Evolutionary conservation across 495 filamentous ascomycete species (phyloP), one percentile per base, ranked within the genome.

Genomic region (Penicillium subrubescens): DNA sequence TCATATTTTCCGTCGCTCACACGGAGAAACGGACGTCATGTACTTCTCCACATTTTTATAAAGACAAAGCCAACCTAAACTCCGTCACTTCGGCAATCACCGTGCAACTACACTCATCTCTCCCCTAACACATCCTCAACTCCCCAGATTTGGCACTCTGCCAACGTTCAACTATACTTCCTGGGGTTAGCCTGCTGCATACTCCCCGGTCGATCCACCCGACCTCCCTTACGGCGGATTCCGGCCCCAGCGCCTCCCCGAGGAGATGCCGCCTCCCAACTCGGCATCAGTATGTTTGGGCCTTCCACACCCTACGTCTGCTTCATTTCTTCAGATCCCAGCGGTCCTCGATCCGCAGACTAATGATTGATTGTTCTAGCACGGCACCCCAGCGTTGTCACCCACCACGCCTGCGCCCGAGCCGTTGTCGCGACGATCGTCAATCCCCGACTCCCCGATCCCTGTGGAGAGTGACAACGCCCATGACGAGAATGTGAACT

Each of bases 401-500:
- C 64, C 73, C 41, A 63, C 70, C 25, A 56, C 70, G 21, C 61
- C 54, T 46, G 72, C 66, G 51, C 68, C 68, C 62, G 77, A 66
- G 63, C 73, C 66, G 62, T 75, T 25, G 46, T 64, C 53, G 34
- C 69, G 46, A 15, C 59, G 60, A 62, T 71, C 81, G 27, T 77
- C 84, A 46, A 77, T 75, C 60, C 76, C 84, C 54, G 78, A 82
- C 19, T 78, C 82, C 41, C 67, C 59, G 7, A 60, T 77, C 51
- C 76, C 79, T 61, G 73, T 77, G 43, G 83, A 82, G 64, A 71
- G 70, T 65, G 82, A 87, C 65, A 84, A 83, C 63, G 82, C 81
- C 37, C 80, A 88, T 58, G 83, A 84, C 70, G 86, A 83, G 60
- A 87, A 88, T 75, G 79, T 88, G 59, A 84, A 75, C 72, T 87